phyloP scores from a whole-genome alignment of 495 filamentous ascomycete genomes.

The Bathelium albidoporum region DNA sequence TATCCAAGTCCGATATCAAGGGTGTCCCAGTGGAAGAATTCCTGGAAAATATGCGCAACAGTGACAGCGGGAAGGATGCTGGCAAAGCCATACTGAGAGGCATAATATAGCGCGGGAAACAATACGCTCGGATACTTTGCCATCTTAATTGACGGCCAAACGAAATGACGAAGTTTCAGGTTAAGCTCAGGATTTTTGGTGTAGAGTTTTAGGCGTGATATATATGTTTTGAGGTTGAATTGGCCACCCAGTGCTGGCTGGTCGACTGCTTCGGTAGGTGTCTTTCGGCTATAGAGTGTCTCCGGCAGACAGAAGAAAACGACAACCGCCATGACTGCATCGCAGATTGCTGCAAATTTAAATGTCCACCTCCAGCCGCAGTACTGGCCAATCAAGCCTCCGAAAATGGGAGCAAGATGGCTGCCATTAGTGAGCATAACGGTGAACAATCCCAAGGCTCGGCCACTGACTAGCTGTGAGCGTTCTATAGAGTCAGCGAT shows the following conservation, averaged over 20 bases:
- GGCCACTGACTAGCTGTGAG: slow-evolving; percentile 4
- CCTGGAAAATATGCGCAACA: slow-evolving; percentile 10
- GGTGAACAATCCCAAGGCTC: slow-evolving; percentile 31
- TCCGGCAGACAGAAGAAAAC: slow-evolving; percentile 15
- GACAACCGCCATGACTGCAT: slow-evolving; percentile 8
- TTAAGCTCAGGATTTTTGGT: slow-evolving; percentile 11
- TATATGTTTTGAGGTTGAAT: not conserved
- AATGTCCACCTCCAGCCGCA: slow-evolving; percentile 34
- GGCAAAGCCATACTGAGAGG: slow-evolving; percentile 13
- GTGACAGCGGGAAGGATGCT: slow-evolving; percentile 14
- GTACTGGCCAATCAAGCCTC: slow-evolving; percentile 32
- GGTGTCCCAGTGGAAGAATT: slow-evolving; percentile 15
- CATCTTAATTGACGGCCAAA: slow-evolving; percentile 9
- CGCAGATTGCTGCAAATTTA: slow-evolving; percentile 13
- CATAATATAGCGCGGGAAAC: slow-evolving; percentile 16
- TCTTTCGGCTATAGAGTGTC: slow-evolving; percentile 11
- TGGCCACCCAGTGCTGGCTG: not conserved
- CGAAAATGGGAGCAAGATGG: slow-evolving; percentile 33
- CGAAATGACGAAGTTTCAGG: slow-evolving; percentile 5
- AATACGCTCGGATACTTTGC: slow-evolving; percentile 7
- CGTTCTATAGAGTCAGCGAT: not conserved
- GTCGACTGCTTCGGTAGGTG: not conserved
- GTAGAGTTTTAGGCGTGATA: slow-evolving; percentile 4
- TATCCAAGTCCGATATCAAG: slow-evolving; percentile 14
- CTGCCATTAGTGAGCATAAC: slow-evolving; percentile 32